These are phyloP conservation scores for Suillus americanus DNA, from an alignment of 768 basidiomycete genomes.

Conservation along the genomic window DNA sequence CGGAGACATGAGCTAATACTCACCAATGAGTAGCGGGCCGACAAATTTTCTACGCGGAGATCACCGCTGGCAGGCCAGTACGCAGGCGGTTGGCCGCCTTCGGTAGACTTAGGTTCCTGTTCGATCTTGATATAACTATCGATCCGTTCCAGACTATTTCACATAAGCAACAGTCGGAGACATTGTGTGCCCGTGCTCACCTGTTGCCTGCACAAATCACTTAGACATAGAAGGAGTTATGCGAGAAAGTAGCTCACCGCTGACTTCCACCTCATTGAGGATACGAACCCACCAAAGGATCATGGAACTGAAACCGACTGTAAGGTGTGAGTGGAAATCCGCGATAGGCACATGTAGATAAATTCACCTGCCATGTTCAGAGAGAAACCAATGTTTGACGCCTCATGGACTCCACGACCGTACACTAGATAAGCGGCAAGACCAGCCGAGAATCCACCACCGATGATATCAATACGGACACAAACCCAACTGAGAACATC, in stretches of 20 bases:
- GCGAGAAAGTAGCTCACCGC: slow-evolving; percentile 28
- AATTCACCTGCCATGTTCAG: slow-evolving; percentile 41
- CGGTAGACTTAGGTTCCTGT: slow-evolving; percentile 45
- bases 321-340: not conserved
- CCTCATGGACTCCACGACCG: slow-evolving; percentile 37
- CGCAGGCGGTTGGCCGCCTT: slow-evolving; percentile 52
- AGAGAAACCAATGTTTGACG: slow-evolving; percentile 40
- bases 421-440: slow-evolving; percentile 57
- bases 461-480: slow-evolving; percentile 55
- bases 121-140: slow-evolving; percentile 57
- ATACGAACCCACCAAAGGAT: slow-evolving; percentile 53
- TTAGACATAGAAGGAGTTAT: not conserved
- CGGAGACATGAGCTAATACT: not conserved
- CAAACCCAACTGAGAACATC: slow-evolving; percentile 41
- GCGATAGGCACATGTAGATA: not conserved
- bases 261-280: slow-evolving; percentile 45
- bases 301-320: slow-evolving; percentile 53
- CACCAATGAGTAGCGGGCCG: slow-evolving; percentile 46
- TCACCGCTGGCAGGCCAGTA: slow-evolving; percentile 63
- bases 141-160: slow-evolving; percentile 46
- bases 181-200: not conserved
- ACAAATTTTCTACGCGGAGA: slow-evolving; percentile 50
- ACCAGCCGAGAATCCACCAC: slow-evolving; percentile 48
- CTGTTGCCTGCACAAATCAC: slow-evolving; percentile 13
- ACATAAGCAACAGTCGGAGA: not conserved